A percentile compares a stretch with the other conserved stretches of the same genome.
Conservation (phyloP, 768 basidiomycete genomes). For the Amanita exitialis region DNA sequence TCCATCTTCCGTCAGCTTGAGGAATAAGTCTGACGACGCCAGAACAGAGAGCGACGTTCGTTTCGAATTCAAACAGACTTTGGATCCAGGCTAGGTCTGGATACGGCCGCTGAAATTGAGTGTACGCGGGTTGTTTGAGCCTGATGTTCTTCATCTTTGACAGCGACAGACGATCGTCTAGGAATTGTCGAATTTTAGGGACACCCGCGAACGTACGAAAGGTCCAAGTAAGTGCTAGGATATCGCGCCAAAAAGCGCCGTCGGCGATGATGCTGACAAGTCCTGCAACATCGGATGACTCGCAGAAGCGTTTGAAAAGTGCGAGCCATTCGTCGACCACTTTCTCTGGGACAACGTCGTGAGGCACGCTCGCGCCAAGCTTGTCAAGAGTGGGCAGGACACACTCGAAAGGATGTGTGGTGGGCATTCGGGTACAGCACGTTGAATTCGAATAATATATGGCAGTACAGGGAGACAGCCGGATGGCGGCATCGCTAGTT, state of each 20-base stretch:
- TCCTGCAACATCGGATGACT: background rate
- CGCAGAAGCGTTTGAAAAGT: background rate
- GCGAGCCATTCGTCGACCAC: background rate
- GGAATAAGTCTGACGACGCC: conserved; percentile 50
- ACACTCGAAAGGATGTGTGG: conserved; percentile 2
- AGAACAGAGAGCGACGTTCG: conserved; percentile 34
- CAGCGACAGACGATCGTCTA: conserved; percentile 31
- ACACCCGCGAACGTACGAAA: conserved; percentile 45
- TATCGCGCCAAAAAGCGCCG: conserved; percentile 44
- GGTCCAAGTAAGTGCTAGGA: conserved; percentile 53
- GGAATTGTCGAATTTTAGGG: conserved; percentile 28
- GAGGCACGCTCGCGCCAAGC: background rate
- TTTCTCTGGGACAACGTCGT: background rate
- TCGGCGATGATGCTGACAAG: conserved; percentile 8
- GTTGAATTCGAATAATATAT: no score
- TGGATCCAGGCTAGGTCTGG: conserved; percentile 53
- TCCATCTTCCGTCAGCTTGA: conserved; percentile 36
- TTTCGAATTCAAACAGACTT: conserved; percentile 47
- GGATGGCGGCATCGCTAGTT: no score
- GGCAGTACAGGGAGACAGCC: no score
- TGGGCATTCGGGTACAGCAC: background rate
- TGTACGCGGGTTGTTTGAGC: conserved; percentile 7
- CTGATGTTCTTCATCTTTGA: conserved; percentile 17
- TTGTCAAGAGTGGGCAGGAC: conserved; percentile 5
- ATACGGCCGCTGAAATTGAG: conserved; percentile 26